Evolutionary conservation across 768 basidiomycete species (phyloP), one percentile per base, ranked within the genome.

Genomic region (Phylloporus sp.): DNA sequence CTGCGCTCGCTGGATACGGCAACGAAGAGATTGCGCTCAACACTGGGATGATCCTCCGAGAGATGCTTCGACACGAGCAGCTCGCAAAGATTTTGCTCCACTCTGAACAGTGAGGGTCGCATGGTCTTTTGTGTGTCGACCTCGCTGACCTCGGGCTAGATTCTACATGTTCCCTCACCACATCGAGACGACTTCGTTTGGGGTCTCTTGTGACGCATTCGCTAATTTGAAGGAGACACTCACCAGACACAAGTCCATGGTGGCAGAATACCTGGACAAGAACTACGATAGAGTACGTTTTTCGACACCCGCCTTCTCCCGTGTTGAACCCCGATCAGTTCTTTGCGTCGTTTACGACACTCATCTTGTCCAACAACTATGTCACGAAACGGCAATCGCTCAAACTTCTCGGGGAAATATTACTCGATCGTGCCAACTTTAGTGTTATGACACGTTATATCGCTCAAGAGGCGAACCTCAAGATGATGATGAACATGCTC

Each of bases 401-500:
- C 58, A 99, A 99, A 69, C 81, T 98, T 6, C 81, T 99, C 2
- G 96, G 96, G 52, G 96, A 99, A 69, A 98, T 98, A 69, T 75
- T 98, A 7, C 82, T 99, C 36, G 96, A 99, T 69, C 83, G 96
- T 23, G 92, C 93, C 38, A 99, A 99, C 69, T 98, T 97, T 75
- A 91, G 78, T 56, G 90, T 98, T 61, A 99, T 99, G 96, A 98
- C 96, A 0, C 80, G 86, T 7, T 99, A 98, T 65, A 99, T 99
- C 57, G 81, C 90, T 9, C 85, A 84, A 60, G 96, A 97, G 63
- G 86, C 84, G 23, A 99, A 98, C 65, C 77, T 99, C 53, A 97
- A 98, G 84, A 90, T 95, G 86, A 96, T 99, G 91, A 99, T 99
- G 96, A 98, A 98, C 68, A 78, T 98, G 46, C 74, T 99, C 46